Base-by-base conservation (phyloP, 768 basidiomycete species). In the Leccinellum rugosiceps region DNA sequence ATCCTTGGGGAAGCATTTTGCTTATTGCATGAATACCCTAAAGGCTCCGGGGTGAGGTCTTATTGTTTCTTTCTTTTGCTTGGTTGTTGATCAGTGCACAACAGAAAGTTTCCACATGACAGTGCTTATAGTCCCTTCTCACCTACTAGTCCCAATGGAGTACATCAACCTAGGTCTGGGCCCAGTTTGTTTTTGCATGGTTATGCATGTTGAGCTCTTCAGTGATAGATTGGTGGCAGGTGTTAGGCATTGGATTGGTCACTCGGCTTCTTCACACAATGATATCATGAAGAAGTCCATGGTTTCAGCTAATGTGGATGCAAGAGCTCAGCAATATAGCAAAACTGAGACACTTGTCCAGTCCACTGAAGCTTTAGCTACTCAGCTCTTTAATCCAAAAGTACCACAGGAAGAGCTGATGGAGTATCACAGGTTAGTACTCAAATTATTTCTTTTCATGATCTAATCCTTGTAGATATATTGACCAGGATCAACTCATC, bases 21-120 rank as follows among this genome's bases (percentile, higher is more conserved):
- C 90, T 11, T 94, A 87, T 74, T 88, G 86, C n/a, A 94, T 95
- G 88, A 93, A 92, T 59, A 93, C 91, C 4, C 71, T 89, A 50
- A 92, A 90, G 68, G 77, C 92, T 2, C 89, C 90, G 30, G 90
- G 89, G 92, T 89, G 61, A 52, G 86, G 51, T 26, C 21, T 25
- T 17, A 21, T 41, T 15, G 0, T 51, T 11, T 1, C 1, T 21
- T 50, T 14, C 0, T 1, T 11, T 46, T n/a, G 4, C 25, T n/a
- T 0, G 50, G 21, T 8, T 11, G 1, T 48, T n/a, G 26, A 25
- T 31, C 23, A 5, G 55, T 6, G 15, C 41, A 15, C 11, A 31
- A 23, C 62, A 92, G 89, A 44, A 92, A 90, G 72, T 86, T 85
- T 0, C 80, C 83, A 8, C 81, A 79, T 61, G 85, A 85, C 63